Percentiles rank a stretch among this genome's conserved stretches.
Evolutionary conservation across 202 grass and related monocot genomes (phyloP).

Genomic region (Elaeis oleifera): DNA sequence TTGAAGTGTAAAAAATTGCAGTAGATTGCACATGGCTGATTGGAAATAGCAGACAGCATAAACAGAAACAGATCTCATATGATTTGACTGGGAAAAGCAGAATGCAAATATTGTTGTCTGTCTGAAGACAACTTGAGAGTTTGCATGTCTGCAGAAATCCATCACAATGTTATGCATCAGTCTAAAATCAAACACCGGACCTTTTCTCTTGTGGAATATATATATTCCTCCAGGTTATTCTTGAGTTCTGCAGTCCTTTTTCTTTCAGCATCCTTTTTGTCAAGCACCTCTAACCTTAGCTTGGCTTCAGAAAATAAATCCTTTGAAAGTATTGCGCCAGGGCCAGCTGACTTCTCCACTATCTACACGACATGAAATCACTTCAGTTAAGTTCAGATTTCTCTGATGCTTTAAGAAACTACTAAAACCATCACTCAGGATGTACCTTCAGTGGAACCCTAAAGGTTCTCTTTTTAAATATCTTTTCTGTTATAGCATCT

Average conservation of each 20-base stretch:
- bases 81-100: too few relatives aligned
- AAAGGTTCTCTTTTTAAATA: constrained; percentile 95
- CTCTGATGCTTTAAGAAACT: constrained; percentile 16
- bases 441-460: constrained; percentile 93
- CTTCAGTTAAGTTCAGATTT: constrained; percentile 3
- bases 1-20: too few relatives aligned
- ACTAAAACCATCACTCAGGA: constrained; percentile 3
- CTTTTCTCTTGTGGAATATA: constrained; percentile 98
- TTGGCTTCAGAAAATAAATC: constrained; percentile 82
- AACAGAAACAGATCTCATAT: too few relatives aligned
- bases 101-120: too few relatives aligned
- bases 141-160: too few relatives aligned
- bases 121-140: too few relatives aligned
- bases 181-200: constrained; percentile 28
- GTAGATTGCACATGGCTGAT: too few relatives aligned
- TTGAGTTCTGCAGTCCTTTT: constrained; percentile 92
- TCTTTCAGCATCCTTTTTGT: constrained; percentile 85
- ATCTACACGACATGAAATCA: constrained; percentile 39
- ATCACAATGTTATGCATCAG: too few relatives aligned
- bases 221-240: constrained; percentile 91
- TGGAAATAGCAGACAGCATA: too few relatives aligned
- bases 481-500: constrained; percentile 64
- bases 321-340: constrained; percentile 61
- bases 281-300: constrained; percentile 71
- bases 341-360: constrained; percentile 53